Evolutionary conservation across 441 rosid genomes (phyloP).

Genomic region (Kokia cookei): DNA sequence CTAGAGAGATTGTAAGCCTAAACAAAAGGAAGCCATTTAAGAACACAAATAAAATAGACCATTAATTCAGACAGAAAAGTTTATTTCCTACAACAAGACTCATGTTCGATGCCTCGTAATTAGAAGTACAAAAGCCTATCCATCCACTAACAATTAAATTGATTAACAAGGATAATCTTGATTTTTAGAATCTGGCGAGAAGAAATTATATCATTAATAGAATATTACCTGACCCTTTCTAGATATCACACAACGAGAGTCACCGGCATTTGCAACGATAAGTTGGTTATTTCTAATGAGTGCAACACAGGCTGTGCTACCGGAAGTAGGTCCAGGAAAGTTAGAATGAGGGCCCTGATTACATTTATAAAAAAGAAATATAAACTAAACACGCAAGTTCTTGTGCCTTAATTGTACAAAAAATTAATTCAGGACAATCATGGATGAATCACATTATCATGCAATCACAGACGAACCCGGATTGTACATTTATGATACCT

Average conservation of each 20-base stretch:
- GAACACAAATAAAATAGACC: background rate
- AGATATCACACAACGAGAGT: constrained; percentile 88
- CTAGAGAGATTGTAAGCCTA: constrained; percentile 75
- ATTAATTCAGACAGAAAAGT: background rate
- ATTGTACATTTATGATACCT: background rate
- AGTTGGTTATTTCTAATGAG: constrained; percentile 55
- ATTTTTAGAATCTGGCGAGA: background rate
- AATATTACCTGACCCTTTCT: constrained; percentile 81
- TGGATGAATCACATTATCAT: background rate
- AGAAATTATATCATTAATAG: background rate
- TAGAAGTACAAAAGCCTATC: background rate
- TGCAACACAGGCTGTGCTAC: constrained; percentile 85
- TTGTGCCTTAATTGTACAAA: background rate
- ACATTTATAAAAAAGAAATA: background rate
- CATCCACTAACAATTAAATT: background rate
- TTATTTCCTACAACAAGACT: background rate
- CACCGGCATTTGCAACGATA: constrained; percentile 89
- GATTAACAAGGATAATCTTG: background rate
- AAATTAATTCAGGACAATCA: background rate
- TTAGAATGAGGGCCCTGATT: constrained; percentile 91
- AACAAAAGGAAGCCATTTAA: constrained; percentile 4
- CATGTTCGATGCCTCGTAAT: background rate
- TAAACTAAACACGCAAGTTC: background rate
- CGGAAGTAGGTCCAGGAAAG: constrained; percentile 78
- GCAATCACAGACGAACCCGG: background rate